Percentiles rank a stretch among this genome's conserved stretches.
These are phyloP conservation scores for Nothophytophthora sp. DNA, from an alignment of 352 stramenopile genomes.

Conservation along the genomic window DNA sequence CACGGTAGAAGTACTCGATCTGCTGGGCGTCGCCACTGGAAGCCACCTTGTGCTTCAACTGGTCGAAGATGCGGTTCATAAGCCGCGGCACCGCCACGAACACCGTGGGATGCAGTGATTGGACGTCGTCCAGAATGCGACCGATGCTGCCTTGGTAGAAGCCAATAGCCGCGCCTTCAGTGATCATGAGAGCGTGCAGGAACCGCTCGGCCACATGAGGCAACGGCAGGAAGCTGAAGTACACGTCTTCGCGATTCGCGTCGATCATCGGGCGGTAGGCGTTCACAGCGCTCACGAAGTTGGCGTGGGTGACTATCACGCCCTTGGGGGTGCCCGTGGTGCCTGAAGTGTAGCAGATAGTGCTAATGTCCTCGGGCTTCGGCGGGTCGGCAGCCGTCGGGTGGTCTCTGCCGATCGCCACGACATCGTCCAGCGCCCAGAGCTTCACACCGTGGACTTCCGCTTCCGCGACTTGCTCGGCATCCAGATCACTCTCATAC, in stretches of 20 bases:
- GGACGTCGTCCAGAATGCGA: constrained; percentile 89
- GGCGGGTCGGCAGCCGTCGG: constrained; percentile 44
- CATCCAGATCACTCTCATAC: constrained; percentile 33
- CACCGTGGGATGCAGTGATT: constrained; percentile 84
- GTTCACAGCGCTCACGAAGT: constrained; percentile 29
- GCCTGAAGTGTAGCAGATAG: constrained; percentile 85
- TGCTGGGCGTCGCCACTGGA: constrained; percentile 29
- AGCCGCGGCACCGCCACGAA: constrained; percentile 92
- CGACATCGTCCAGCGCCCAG: constrained; percentile 35
- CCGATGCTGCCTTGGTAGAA: constrained; percentile 77
- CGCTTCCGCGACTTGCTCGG: constrained; percentile 21
- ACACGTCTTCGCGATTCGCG: constrained; percentile 65
- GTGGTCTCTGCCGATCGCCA: constrained; percentile 27
- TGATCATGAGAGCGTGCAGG: constrained; percentile 89
- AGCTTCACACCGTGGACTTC: constrained; percentile 25
- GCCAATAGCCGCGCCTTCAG: constrained; percentile 70
- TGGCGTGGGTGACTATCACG: constrained; percentile 49
- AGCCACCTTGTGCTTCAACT: constrained; percentile 64
- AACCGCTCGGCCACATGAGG: constrained; percentile 94
- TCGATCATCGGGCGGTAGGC: constrained; percentile 16
- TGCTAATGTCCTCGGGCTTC: constrained; percentile 81
- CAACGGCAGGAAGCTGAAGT: constrained; percentile 96
- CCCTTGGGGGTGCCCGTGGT: constrained; percentile 67
- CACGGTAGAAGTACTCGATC: constrained; percentile 34
- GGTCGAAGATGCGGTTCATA: constrained; percentile 95